A percentile compares a stretch with the other conserved stretches of the same genome.
These are phyloP conservation scores for Talaromyces sp. DNA, from an alignment of 2,329 filamentous ascomycete genomes.

Conservation along the genomic window DNA sequence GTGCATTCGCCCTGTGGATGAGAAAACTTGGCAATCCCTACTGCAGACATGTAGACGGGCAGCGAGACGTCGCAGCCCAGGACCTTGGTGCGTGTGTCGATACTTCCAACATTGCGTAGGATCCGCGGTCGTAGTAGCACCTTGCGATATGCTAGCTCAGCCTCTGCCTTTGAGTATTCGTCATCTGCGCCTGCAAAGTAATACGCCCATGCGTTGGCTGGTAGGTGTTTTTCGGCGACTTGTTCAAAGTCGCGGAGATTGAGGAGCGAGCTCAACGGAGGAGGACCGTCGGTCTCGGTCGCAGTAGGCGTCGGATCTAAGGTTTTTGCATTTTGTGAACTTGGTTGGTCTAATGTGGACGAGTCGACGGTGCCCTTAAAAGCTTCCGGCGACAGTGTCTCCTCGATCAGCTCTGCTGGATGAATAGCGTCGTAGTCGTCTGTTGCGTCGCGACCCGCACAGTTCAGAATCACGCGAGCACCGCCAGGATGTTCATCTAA, in stretches of 20 bases:
- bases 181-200: constrained; percentile 50
- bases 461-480: constrained; percentile 25
- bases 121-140: constrained; percentile 45
- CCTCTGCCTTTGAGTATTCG: constrained; percentile 42
- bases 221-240: constrained; percentile 25
- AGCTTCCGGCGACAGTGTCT: constrained; percentile 20
- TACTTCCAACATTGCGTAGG: constrained; percentile 32
- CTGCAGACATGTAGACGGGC: constrained; percentile 38
- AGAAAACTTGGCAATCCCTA: constrained; percentile 39
- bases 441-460: constrained; percentile 31
- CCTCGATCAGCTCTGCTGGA: constrained; percentile 22
- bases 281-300: constrained; percentile 10
- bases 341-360: constrained; percentile 16
- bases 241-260: constrained; percentile 35
- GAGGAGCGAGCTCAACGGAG: constrained; percentile 27
- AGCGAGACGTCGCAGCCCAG: constrained; percentile 28
- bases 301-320: background rate
- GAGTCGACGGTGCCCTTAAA: constrained; percentile 17
- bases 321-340: background rate
- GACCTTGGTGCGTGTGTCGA: constrained; percentile 31
- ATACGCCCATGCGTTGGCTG: constrained; percentile 30
- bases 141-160: constrained; percentile 38
- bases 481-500: constrained; percentile 29
- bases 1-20: constrained; percentile 41
- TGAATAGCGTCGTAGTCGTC: constrained; percentile 31